Base-by-base conservation (phyloP, 2,329 filamentous ascomycete genomes). In the Venturia asperata region DNA sequence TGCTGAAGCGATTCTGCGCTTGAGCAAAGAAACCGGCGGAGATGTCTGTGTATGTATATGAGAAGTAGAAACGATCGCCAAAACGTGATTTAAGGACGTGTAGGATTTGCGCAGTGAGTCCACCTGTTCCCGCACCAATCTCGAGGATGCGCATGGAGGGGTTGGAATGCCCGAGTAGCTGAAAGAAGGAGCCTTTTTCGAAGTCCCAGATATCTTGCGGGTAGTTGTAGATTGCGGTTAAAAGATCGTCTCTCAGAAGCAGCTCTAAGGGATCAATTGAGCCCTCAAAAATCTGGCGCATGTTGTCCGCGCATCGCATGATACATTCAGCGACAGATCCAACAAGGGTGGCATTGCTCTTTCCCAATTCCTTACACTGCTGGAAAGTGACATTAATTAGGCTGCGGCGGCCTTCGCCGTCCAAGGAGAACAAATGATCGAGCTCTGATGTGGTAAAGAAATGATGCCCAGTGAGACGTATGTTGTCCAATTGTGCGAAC, bases 41-140 rank as follows among this genome's bases (percentile, higher is more conserved):
- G 34, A 64, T 62, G 37, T 67, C 66, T 47, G 69, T 71, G 69
- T 67, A 64, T 21, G 37, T 45, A 30, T 67, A 66, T 41, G 39
- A 34, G 37, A 24, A 41, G 52, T 65, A 65, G 9, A 58, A 10
- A 43, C 47, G 52, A 3, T 56, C 42, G 13, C 11, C 13, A 3
- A 3, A 13, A 17, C 13, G 52, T 2, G 30, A 27, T 3, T 30
- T 27, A 3, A 17, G 15, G 27, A 61, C 15, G 13, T 24, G 3
- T 7, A 65, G 15, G 10, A 64, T 39, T 7, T 47, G 52, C 3
- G 63, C 37, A n/a, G 64, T 65, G 11, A 60, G 24, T 2, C 58
- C 24, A 11, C 39, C 58, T 24, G 64, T 65, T n/a, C 64, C 64
- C 10, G 60, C 60, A 1, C 64, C 64, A 52, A 65, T 64, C 27